These are phyloP conservation scores for Ilyonectria robusta DNA, from an alignment of 2,329 filamentous ascomycete species.

Conservation along the genomic window DNA sequence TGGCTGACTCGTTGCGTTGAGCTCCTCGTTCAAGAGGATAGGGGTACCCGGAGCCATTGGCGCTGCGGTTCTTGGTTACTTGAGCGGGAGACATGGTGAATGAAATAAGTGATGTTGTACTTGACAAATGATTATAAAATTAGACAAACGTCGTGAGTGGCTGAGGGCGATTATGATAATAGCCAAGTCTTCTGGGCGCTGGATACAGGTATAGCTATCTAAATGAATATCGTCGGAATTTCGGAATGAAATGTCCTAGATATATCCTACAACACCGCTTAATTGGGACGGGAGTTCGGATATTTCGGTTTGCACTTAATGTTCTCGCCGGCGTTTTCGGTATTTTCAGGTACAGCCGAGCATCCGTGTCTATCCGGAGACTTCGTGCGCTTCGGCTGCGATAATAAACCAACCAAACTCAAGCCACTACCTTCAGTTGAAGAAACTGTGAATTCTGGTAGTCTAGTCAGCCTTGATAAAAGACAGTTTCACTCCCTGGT, in stretches of 20 bases:
- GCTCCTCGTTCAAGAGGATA: constrained; percentile 5
- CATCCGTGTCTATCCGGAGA: background rate
- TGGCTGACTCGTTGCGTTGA: constrained; percentile 8
- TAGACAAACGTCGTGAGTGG: background rate
- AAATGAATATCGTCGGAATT: too few relatives aligned
- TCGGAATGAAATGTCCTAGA: too few relatives aligned
- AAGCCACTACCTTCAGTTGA: too few relatives aligned
- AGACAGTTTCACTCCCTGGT: background rate
- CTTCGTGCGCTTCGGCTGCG: too few relatives aligned
- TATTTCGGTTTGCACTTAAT: background rate
- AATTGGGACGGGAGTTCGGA: too few relatives aligned
- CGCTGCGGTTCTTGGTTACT: background rate
- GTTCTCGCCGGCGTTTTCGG: background rate
- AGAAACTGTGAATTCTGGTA: too few relatives aligned
- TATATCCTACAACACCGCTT: too few relatives aligned
- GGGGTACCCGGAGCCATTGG: background rate
- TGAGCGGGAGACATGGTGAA: background rate
- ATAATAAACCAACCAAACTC: too few relatives aligned
- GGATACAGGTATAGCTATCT: too few relatives aligned
- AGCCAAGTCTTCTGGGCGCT: too few relatives aligned
- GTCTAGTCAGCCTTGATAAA: too few relatives aligned
- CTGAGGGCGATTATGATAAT: background rate
- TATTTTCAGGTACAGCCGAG: background rate
- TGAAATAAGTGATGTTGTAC: background rate
- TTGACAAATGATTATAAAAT: background rate